Conservation (phyloP, 495 filamentous ascomycete genomes). For the Poronia punctata region DNA sequence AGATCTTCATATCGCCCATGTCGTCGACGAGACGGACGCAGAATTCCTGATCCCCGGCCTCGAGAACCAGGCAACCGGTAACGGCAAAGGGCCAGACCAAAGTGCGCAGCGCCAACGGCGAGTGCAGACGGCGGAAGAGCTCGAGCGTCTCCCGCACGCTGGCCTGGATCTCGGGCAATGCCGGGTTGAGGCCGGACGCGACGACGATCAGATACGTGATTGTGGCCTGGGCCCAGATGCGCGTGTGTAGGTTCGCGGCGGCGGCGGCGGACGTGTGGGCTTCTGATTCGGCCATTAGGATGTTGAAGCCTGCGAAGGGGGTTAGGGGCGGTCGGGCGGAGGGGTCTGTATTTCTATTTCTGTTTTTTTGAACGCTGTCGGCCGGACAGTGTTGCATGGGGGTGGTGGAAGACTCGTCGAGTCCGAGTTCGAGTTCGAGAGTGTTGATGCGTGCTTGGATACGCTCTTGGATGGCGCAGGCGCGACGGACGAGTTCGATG, state of each 20-base stretch:
- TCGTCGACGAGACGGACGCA: conserved; percentile 16
- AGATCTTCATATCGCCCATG: conserved; percentile 16
- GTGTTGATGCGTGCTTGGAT: conserved; percentile 24
- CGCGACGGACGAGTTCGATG: conserved; percentile 26
- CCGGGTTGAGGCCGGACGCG: conserved; percentile 22
- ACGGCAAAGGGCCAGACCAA: conserved; percentile 28
- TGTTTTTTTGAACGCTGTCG: no score
- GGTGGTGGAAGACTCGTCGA: no score
- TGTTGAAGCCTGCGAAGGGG: conserved; percentile 5
- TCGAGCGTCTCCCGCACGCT: conserved; percentile 23
- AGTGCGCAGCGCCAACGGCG: conserved; percentile 22
- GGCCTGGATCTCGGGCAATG: conserved; percentile 22
- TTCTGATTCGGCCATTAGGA: conserved; percentile 3
- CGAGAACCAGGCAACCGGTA: conserved; percentile 22
- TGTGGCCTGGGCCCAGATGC: conserved; percentile 29
- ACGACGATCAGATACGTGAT: conserved; percentile 24
- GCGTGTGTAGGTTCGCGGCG: conserved; percentile 14
- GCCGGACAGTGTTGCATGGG: no score
- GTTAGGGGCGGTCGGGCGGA: conserved; percentile 12
- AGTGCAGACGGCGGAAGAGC: conserved; percentile 17
- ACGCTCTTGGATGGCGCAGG: conserved; percentile 27
- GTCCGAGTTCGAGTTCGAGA: no score
- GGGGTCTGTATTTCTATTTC: no score
- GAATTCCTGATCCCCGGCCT: conserved; percentile 18
- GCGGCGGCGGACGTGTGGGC: conserved; percentile 7